Evolutionary conservation across 345 rosid species (phyloP), one percentile per base, ranked within the genome.

Genomic region (Luvunga scandens): DNA sequence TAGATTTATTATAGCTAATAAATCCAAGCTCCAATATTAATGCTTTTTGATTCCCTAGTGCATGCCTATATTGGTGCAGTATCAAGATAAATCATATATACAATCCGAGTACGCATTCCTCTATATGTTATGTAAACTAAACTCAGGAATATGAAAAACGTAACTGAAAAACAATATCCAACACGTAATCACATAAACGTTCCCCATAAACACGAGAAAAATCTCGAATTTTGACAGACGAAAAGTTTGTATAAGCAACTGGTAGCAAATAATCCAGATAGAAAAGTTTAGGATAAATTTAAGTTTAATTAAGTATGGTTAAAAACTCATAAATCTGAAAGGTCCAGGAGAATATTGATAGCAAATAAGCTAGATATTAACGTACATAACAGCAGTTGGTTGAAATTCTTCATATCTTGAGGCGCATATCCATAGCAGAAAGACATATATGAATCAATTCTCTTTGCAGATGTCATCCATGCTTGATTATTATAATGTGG

Each of bases 371-470:
- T 16, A 59, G 62, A 59, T 59, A 6, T 59, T 6, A 59, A 59
- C 0, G 2, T 59, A 59, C 13, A n/a, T 1, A n/a, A 8, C 27
- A 3, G 5, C 50, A 45, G 18, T 14, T 22, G 21, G 31, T 75
- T 45, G 77, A 65, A 64, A 75, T 30, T 75, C n/a, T 75, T 48
- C 4, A 30, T 14, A 39, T 19, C 3, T 38, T 4, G 69, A 30
- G 33, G 76, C 24, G 21, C 71, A 71, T 14, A 42, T 55, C 59
- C 63, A 39, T 0, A 27, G 1, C 19, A 78, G 33, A 56, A 31
- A 2, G 79, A 65, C 68, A 30, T 13, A 13, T 45, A 13, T 70
- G 80, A 75, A 75, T 71, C 34, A 27, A 71, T 75, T 75, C 78
- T 67, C 27, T 21, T 38, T 62, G 57, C 48, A 6, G 68, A 53